A percentile compares a stretch with the other conserved stretches of the same genome.
phyloP scores from a whole-genome alignment of 2,329 filamentous ascomycete genomes.

The Metarhizium guizhouense region DNA sequence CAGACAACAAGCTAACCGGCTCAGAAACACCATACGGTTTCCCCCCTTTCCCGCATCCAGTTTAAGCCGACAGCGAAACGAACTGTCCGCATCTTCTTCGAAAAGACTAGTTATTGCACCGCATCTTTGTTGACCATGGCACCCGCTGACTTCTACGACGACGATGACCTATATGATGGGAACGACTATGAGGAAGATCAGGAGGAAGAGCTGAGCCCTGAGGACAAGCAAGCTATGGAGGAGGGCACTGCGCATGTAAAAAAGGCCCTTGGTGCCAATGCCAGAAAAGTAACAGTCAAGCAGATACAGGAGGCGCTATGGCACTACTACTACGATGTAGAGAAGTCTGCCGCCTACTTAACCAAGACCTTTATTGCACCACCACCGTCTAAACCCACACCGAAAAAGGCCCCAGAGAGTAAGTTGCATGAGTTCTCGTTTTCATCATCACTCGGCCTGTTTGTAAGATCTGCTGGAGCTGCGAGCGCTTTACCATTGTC shows the following conservation, averaged over 20 bases:
- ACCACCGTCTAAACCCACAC: conserved; percentile 24
- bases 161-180: conserved; percentile 39
- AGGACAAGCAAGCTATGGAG: conserved; percentile 45
- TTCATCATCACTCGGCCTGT: conserved; percentile 16
- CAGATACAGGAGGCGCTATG: conserved; percentile 87
- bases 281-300: conserved; percentile 43
- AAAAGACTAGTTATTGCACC: neutral
- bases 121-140: conserved; percentile 10
- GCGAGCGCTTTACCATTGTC: conserved; percentile 15
- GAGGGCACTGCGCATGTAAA: conserved; percentile 59
- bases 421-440: conserved; percentile 26
- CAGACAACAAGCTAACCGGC: neutral
- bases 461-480: conserved; percentile 22
- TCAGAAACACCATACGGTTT: neutral
- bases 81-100: neutral
- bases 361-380: conserved; percentile 50
- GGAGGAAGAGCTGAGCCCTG: conserved; percentile 36
- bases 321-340: conserved; percentile 93
- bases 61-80: neutral
- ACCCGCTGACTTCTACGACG: conserved; percentile 32
- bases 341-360: conserved; percentile 75
- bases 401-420: conserved; percentile 35
- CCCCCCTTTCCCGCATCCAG: neutral
- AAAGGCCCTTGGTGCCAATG: conserved; percentile 51
- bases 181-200: conserved; percentile 38